A percentile compares a stretch with the other conserved stretches of the same genome.
phyloP scores from a whole-genome alignment of 768 basidiomycete genomes.

The Leccinellum luteum region DNA sequence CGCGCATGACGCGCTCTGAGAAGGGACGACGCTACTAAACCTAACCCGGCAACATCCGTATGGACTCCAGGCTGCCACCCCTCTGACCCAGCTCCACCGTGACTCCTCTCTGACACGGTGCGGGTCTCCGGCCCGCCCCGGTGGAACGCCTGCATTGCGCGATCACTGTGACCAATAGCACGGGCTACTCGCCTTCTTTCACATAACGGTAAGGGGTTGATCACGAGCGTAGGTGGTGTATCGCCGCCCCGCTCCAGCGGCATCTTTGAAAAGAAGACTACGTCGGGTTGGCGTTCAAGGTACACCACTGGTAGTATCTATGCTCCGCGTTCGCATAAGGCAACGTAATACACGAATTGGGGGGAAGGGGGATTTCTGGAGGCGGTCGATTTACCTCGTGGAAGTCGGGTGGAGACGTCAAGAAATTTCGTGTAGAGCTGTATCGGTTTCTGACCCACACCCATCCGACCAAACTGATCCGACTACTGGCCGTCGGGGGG shows the following conservation, averaged over 20 bases:
- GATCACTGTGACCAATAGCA: constrained; percentile 88
- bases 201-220: constrained; percentile 89
- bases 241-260: no score
- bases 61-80: no score
- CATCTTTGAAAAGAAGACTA: constrained; percentile 82
- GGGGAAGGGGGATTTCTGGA: constrained; percentile 87
- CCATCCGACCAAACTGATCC: constrained; percentile 90
- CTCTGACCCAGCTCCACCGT: no score
- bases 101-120: no score
- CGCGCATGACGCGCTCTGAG: no score
- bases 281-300: constrained; percentile 90
- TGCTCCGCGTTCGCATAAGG: constrained; percentile 82
- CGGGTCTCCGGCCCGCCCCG: no score
- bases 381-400: constrained; percentile 76
- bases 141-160: constrained; percentile 92
- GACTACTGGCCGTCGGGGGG: no score
- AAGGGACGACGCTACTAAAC: no score
- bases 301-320: constrained; percentile 90
- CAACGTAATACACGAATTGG: constrained; percentile 75
- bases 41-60: no score
- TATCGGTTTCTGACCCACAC: constrained; percentile 75
- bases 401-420: constrained; percentile 91
- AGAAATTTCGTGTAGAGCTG: constrained; percentile 86
- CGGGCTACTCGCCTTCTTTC: constrained; percentile 77
- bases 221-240: constrained; percentile 76